Evolutionary conservation across 1,284 basidiomycete species (phyloP).

Genomic region (Trametes hirsuta): DNA sequence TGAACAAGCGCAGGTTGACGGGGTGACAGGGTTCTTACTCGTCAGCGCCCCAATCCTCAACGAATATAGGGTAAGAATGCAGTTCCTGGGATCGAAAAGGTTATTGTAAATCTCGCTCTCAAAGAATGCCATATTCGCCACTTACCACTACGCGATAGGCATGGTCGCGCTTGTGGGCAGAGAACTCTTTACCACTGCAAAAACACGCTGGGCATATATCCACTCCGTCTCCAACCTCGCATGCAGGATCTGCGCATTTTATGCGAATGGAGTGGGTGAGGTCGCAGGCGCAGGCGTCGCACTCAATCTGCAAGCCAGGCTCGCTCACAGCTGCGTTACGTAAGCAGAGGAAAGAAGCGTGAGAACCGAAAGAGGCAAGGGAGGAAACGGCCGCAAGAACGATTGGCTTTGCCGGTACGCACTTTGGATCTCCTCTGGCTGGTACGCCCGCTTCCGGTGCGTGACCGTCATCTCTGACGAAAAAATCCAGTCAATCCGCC

Average conservation of each 20-base stretch:
- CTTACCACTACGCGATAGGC: conserved; percentile 91
- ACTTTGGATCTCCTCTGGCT: conserved; percentile 79
- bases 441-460: conserved; percentile 71
- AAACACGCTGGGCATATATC: conserved; percentile 93
- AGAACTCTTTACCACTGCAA: conserved; percentile 89
- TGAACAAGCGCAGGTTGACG: not conserved
- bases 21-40: conserved; percentile 58
- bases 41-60: conserved; percentile 96
- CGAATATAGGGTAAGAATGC: conserved; percentile 95
- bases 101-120: conserved; percentile 82
- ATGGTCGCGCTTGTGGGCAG: conserved; percentile 86
- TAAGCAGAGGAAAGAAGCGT: conserved; percentile 38
- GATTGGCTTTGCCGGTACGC: conserved; percentile 36
- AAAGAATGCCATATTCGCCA: conserved; percentile 14
- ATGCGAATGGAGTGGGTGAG: conserved; percentile 90
- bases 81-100: conserved; percentile 76
- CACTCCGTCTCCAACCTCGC: conserved; percentile 76
- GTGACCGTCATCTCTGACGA: conserved; percentile 66
- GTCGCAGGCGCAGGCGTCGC: conserved; percentile 74
- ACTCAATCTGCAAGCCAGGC: conserved; percentile 76
- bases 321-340: conserved; percentile 71
- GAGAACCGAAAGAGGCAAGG: conserved; percentile 36
- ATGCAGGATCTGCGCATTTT: conserved; percentile 85
- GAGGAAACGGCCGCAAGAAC: conserved; percentile 32
- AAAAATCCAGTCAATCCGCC: conserved; percentile 17